Base-by-base conservation (phyloP, 2,329 filamentous ascomycete genomes). In the Tothia fuscella region DNA sequence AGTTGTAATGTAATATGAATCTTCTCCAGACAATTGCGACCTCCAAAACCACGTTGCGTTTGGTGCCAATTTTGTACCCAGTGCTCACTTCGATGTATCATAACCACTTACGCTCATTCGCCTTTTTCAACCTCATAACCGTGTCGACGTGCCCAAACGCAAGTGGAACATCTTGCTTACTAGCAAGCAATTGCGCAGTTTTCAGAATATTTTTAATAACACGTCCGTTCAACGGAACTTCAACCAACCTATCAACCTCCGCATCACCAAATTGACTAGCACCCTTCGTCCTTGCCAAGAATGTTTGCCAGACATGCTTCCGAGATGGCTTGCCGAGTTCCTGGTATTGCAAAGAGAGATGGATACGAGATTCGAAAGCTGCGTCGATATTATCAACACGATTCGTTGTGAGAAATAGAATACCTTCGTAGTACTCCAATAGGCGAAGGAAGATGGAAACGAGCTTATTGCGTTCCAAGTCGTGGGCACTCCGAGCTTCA, bases 371-470 rank as follows among this genome's bases (percentile, higher is more conserved):
- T 36, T 51, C 44, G 48, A 56, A 56, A 5, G 53, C 52, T 13
- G 49, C 42, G 44, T 57, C 52, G 34, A 56, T 52, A 29, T 48
- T 51, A 20, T 49, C 50, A 34, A 57, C 49, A 14, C 55, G 49
- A 40, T 57, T 57, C 17, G 54, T 56, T 1, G 53, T 57, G 13
- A 57, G 42, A 44, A 59, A 55, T 3, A 57, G 42, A n/a, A 57
- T 51, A 17, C 52, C 53, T 17, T 50, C 42, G 39, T 52, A 56
- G 38, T 56, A 54, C 41, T 54, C 50, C 26, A 47, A 43, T 44
- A 48, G 41, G 26, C 44, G 28, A 29, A 43, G 20, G 14, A 41
- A 44, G 31, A 48, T 43, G n/a, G 21, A 24, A 47, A 49, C 48
- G 49, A 51, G 50, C 50, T 52, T 53, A 50, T 47, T 45, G 14